A percentile compares a stretch with the other conserved stretches of the same genome.
phyloP scores from a whole-genome alignment of 208 protist genomes.

The Borovskyia barvae region DNA sequence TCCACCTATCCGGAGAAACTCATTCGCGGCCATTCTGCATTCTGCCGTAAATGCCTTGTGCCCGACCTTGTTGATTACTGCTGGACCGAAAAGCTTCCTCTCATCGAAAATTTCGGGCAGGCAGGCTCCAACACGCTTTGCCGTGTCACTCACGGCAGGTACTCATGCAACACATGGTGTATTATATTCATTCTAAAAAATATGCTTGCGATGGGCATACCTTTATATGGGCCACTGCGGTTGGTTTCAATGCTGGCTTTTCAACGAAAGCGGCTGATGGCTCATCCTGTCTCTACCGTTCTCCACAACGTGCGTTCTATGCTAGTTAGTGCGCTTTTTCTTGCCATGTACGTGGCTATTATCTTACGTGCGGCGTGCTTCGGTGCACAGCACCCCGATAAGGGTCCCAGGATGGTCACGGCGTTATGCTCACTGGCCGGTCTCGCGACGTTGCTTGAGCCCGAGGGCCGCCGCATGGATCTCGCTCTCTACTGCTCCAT shows the following conservation, averaged over 20 bases:
- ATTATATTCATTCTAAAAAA: slow-evolving; percentile 51
- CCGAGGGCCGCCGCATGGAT: slow-evolving; percentile 78
- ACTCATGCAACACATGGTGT: slow-evolving; percentile 70
- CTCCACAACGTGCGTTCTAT: slow-evolving; percentile 44
- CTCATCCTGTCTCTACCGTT: slow-evolving; percentile 44
- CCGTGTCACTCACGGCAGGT: slow-evolving; percentile 45
- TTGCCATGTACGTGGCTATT: slow-evolving; percentile 70
- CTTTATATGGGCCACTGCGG: slow-evolving; percentile 76
- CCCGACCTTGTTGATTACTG: slow-evolving; percentile 72
- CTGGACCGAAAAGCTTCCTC: slow-evolving; percentile 21
- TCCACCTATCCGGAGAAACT: slow-evolving; percentile 64
- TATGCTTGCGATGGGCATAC: slow-evolving; percentile 72
- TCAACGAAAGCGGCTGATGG: slow-evolving; percentile 53
- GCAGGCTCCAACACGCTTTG: slow-evolving; percentile 39
- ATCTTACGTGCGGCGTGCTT: slow-evolving; percentile 66
- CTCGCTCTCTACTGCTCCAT: slow-evolving; percentile 83
- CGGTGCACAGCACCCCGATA: slow-evolving; percentile 50
- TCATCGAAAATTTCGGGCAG: slow-evolving; percentile 25
- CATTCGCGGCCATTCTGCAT: slow-evolving; percentile 59
- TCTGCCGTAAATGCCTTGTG: slow-evolving; percentile 47
- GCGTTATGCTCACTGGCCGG: slow-evolving; percentile 53
- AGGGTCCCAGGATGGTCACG: slow-evolving; percentile 43
- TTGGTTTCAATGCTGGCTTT: slow-evolving; percentile 54
- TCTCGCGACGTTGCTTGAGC: slow-evolving; percentile 74
- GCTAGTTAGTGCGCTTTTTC: slow-evolving; percentile 70